Evolutionary conservation across 2,329 filamentous ascomycete species (phyloP).

Genomic region (Epichloe aotearoae): DNA sequence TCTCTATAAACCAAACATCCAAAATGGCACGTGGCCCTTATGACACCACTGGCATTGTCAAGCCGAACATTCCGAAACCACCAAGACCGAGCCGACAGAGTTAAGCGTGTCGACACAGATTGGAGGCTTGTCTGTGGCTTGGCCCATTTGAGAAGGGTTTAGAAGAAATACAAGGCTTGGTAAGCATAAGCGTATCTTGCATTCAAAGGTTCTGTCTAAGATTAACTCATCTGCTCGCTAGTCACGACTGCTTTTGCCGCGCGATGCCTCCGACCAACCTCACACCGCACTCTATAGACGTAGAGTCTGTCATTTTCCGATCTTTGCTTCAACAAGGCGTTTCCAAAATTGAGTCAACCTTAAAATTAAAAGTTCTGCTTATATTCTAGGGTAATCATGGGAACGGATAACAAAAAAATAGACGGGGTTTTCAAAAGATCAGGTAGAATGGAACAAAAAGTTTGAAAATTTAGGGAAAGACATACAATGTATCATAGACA

Average conservation of each 20-base stretch:
- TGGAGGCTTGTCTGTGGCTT: neutral
- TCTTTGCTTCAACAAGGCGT: neutral
- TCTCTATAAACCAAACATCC: neutral
- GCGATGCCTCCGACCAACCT: conserved; percentile 8
- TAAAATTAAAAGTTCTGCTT: no score
- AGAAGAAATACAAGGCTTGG: neutral
- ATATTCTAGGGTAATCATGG: conserved; percentile 1
- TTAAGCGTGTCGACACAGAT: neutral
- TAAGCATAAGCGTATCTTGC: neutral
- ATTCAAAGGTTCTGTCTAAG: neutral
- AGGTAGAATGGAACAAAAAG: neutral
- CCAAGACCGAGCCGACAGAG: conserved; percentile 16
- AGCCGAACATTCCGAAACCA: conserved; percentile 22
- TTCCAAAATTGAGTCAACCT: neutral
- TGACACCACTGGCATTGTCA: conserved; percentile 24
- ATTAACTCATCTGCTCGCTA: neutral
- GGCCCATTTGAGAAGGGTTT: neutral
- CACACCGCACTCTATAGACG: neutral
- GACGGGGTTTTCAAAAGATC: neutral
- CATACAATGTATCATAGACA: conserved; percentile 1
- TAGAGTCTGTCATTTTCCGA: neutral
- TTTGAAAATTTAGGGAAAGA: neutral
- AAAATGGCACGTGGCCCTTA: conserved; percentile 24
- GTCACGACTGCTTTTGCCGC: neutral
- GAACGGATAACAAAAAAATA: conserved; percentile 1